These are phyloP conservation scores for Oryza glumipatula DNA, from an alignment of 176 grass and related monocot genomes.

Conservation along the genomic window DNA sequence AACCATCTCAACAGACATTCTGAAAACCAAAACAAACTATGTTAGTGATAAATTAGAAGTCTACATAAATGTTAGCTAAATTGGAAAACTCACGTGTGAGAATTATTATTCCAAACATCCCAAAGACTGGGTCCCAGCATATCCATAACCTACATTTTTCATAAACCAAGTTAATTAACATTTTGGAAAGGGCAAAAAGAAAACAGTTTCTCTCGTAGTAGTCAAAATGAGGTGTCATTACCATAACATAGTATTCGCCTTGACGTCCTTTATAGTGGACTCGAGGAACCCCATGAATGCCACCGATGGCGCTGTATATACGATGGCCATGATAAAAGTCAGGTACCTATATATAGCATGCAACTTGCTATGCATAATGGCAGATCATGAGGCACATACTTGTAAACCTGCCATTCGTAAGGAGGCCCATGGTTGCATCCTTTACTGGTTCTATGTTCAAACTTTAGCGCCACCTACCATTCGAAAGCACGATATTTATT, in stretches of 20 bases:
- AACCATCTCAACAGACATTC: conserved; percentile 98
- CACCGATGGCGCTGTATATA: conserved; percentile 63
- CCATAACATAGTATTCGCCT: conserved; percentile 97
- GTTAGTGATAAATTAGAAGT: conserved; percentile 39
- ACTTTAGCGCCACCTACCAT: conserved; percentile 88
- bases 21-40: conserved; percentile 38
- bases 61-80: conserved; percentile 18
- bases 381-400: conserved; percentile 62
- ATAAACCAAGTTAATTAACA: conserved; percentile 41
- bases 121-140: conserved; percentile 95
- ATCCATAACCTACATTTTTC: conserved; percentile 90
- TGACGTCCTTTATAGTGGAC: conserved; percentile 97
- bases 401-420: conserved; percentile 95
- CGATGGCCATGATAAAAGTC: conserved; percentile 28
- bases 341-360: conserved; percentile 18
- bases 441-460: conserved; percentile 96
- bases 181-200: conserved; percentile 33
- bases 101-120: conserved; percentile 95
- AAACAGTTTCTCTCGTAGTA: background rate
- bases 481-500: conserved; percentile 18
- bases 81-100: conserved; percentile 72
- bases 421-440: conserved; percentile 88
- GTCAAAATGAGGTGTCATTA: conserved; percentile 45
- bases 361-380: conserved; percentile 25
- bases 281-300: conserved; percentile 86